Conservation (phyloP, 768 basidiomycete species). For the Termitomyces sp. region DNA sequence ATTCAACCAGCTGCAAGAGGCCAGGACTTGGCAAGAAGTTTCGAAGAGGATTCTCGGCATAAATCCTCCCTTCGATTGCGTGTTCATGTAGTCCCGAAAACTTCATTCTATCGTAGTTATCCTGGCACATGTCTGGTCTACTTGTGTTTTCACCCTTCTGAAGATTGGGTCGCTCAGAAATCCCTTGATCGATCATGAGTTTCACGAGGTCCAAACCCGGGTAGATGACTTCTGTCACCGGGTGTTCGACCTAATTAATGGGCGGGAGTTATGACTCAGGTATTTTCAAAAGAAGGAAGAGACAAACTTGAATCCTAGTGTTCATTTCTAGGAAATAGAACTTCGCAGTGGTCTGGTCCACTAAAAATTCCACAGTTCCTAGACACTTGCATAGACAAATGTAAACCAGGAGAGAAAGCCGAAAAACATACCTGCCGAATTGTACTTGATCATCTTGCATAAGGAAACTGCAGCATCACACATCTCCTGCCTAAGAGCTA, state of each 20-base stretch:
- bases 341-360: constrained; percentile 42
- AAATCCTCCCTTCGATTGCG: constrained; percentile 15
- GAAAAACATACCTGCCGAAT: constrained; percentile 45
- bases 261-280: background rate
- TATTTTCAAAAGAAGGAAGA: background rate
- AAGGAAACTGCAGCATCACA: constrained; percentile 49
- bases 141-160: constrained; percentile 5
- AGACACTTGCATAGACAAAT: background rate
- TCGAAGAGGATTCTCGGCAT: constrained; percentile 56
- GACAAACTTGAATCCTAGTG: constrained; percentile 49
- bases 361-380: constrained; percentile 69
- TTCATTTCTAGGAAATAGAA: constrained; percentile 77
- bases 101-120: constrained; percentile 24
- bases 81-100: background rate
- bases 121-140: constrained; percentile 30
- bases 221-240: constrained; percentile 54
- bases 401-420: background rate
- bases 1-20: constrained; percentile 49
- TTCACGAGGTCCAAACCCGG: constrained; percentile 57
- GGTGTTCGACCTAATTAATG: constrained; percentile 56
- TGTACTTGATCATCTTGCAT: constrained; percentile 45
- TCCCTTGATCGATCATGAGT: constrained; percentile 58
- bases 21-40: constrained; percentile 58
- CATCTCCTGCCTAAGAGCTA: constrained; percentile 42
- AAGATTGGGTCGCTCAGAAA: constrained; percentile 25